Evolutionary conservation across 2,329 filamentous ascomycete genomes (phyloP), one percentile per base, ranked within the genome.

Genomic region (Epichloe festucae): DNA sequence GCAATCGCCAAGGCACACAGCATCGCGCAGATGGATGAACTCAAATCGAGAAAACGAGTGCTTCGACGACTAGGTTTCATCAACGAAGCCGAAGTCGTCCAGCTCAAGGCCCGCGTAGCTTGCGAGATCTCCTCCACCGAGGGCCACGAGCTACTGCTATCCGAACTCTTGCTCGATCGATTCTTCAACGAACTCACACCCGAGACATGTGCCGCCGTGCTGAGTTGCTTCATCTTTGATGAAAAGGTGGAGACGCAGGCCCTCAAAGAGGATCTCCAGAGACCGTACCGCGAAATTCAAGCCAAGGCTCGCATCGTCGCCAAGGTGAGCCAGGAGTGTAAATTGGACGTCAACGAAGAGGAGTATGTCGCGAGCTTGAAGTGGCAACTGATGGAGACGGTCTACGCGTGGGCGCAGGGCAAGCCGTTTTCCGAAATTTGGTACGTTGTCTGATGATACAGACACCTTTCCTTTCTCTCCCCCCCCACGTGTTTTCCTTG

Each of bases 181-280:
- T 97, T 96, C 76, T 98, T 98, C 78, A 98, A 97, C 65, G 90
- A 96, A 63, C 73, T 97, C 43, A 83, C 83, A 0, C 89, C 93
- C 0, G 91, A 97, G 67, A 79, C 91, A 58, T 87, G 85, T 60
- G 93, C 93, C 1, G 80, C 91, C 0, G 81, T 90, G 5, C 76
- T 98, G 53, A 94, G 88, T 60, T 90, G 88, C 63, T 97, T 98
- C 71, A 93, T 98, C 57, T 96, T 97, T 59, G 94, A 98, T 64
- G 93, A 98, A 71, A 95, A 94, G 74, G 83, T 87, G 46, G 86
- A 91, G 60, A 82, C 90, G 12, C 73, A 81, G 3, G 77, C 81
- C 14, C 74, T 96, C 47, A 85, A 85, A 61, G 89, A 96, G 59
- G 87, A 95, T 55, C 76, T 97, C 35, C 79, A 81, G 52, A 94